Evolutionary conservation across 2,329 filamentous ascomycete genomes (phyloP), one percentile per base, ranked within the genome.

Genomic region (Onygena corvina): DNA sequence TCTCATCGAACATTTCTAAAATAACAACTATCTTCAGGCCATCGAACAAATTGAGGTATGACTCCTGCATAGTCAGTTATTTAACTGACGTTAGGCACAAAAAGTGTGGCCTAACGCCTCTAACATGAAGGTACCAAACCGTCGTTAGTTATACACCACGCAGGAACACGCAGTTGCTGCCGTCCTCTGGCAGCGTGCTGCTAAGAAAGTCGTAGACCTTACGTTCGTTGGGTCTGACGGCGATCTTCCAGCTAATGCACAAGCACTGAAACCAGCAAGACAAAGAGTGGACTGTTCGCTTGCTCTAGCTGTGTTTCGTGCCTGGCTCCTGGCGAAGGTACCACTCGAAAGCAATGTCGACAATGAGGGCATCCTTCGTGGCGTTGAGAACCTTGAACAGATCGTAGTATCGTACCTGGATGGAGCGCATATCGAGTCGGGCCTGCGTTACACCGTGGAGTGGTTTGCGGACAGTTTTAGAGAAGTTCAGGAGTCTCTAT

Each of bases 151-250:
- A 42, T 18, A 42, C 23, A 8, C 27, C 16, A 21, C 29, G 20
- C 79, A 83, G 59, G 62, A 70, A 0, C 65, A 69, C 1, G 64
- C 58, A 1, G 72, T 71, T 1, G 62, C 67, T n/a, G 57, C 61
- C n/a, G 74, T 79, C 1, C 57, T 81, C 12, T 57, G 64, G 38
- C 50, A 66, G 1, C 63, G 79, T 45, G 80, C 80, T 0, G 51
- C 34, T 4, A 76, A 81, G 49, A 77, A 75, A 58, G 59, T 61
- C 0, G 75, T 75, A 0, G 52, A 62, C 0, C 57, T 80, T 4
- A 62, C 57, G 12, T 68, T 73, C 18, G 57, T 81, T 29, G 62
- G 63, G 0, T 50, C 73, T 1, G 73, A 79, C 52, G 52, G 65
- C 8, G 12, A 8, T 5, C 48, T 54, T 42, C 49, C 47, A 8